A percentile compares a stretch with the other conserved stretches of the same genome.
phyloP scores from a whole-genome alignment of 2,329 filamentous ascomycete species.

The Aspergillus spinulosporus region DNA sequence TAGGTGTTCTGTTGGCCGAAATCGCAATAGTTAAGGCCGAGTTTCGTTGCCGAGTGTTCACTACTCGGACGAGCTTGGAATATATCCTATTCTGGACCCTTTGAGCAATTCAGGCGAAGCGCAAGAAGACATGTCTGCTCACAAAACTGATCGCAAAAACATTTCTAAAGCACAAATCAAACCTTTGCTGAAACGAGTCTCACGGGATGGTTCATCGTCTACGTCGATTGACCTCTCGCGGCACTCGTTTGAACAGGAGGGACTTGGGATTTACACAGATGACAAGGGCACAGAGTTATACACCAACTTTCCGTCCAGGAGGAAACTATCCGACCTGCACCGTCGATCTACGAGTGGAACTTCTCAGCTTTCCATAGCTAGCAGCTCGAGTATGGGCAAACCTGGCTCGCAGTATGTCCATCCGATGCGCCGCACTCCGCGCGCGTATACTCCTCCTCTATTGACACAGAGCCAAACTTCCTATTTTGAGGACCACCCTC shows the following conservation, averaged over 20 bases:
- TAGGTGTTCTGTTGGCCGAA: too few species aligned
- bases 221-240: constrained; percentile 57
- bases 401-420: constrained; percentile 56
- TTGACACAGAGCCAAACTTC: constrained; percentile 52
- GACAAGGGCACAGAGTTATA: constrained; percentile 33
- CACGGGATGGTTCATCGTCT: constrained; percentile 49
- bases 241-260: constrained; percentile 57
- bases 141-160: constrained; percentile 25
- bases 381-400: constrained; percentile 48
- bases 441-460: constrained; percentile 55
- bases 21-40: too few species aligned
- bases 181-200: constrained; percentile 56
- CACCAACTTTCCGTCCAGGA: constrained; percentile 35
- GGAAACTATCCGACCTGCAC: constrained; percentile 48
- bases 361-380: constrained; percentile 53
- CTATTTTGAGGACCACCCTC: constrained; percentile 46
- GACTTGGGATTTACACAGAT: constrained; percentile 54
- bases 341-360: constrained; percentile 56
- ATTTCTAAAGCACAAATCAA: constrained; percentile 50
- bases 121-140: constrained; percentile 16
- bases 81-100: too few species aligned
- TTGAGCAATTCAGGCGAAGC: too few species aligned
- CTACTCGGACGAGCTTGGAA: too few species aligned
- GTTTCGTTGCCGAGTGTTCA: too few species aligned
- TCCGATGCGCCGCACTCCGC: constrained; percentile 57